A percentile compares a stretch with the other conserved stretches of the same genome.
Conservation (phyloP, 108 stramenopile species). For the Nannochloropsis gaditana region DNA sequence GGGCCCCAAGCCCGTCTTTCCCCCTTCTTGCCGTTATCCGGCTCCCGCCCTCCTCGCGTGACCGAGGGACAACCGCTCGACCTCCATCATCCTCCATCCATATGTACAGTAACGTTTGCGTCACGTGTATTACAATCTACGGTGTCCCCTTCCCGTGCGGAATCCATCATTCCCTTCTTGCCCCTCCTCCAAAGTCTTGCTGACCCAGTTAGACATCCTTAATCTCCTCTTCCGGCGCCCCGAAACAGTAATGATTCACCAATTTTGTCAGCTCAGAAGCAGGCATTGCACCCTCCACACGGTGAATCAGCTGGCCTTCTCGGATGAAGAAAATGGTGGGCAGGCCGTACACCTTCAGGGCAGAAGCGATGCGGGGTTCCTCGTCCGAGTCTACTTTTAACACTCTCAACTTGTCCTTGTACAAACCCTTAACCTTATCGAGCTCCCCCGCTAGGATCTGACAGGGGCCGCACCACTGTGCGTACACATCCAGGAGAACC, state of each 20-base stretch:
- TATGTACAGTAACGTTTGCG: too few species aligned
- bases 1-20: too few species aligned
- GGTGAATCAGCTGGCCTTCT: background rate
- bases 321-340: constrained; percentile 16
- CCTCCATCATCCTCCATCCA: too few species aligned
- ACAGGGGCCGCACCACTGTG: constrained; percentile 41
- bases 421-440: constrained; percentile 30
- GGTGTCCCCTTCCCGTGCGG: too few species aligned
- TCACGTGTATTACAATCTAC: too few species aligned
- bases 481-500: constrained; percentile 40
- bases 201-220: background rate
- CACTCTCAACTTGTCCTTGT: constrained; percentile 34
- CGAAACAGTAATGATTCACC: constrained; percentile 18
- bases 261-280: constrained; percentile 13
- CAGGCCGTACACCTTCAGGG: constrained; percentile 34
- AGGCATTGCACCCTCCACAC: constrained; percentile 20
- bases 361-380: constrained; percentile 27
- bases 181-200: background rate
- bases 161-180: background rate
- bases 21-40: too few species aligned
- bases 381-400: constrained; percentile 43
- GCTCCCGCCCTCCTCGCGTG: too few species aligned
- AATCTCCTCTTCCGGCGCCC: background rate
- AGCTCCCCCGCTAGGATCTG: constrained; percentile 31
- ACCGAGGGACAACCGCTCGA: too few species aligned